Percentiles rank a stretch among this genome's conserved stretches.
These are phyloP conservation scores for Pleurotus pulmonarius DNA, from an alignment of 768 basidiomycete genomes.

Conservation along the genomic window DNA sequence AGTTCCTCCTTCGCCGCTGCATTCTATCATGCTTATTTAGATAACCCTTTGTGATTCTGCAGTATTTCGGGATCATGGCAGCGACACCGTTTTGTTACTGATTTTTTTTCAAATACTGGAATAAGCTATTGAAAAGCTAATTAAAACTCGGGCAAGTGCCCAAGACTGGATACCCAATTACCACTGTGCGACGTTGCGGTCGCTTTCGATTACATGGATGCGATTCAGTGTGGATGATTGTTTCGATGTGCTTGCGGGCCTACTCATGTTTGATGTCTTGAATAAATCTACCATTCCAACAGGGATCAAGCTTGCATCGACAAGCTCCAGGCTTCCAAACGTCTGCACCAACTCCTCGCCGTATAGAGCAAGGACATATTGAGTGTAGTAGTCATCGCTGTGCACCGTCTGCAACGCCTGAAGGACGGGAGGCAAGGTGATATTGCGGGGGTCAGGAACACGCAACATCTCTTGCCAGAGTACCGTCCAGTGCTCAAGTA, in stretches of 20 bases:
- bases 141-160: too few relatives aligned
- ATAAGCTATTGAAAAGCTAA: too few relatives aligned
- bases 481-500: conserved; percentile 19
- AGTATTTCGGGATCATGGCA: conserved; percentile 16
- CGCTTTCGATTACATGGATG: too few relatives aligned
- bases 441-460: background rate
- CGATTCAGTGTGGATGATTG: too few relatives aligned
- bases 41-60: background rate
- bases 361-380: conserved; percentile 33
- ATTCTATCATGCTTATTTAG: background rate
- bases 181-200: too few relatives aligned
- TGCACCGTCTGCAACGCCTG: conserved; percentile 7
- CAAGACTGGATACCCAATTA: too few relatives aligned
- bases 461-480: conserved; percentile 21
- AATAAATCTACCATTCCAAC: conserved; percentile 37
- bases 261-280: conserved; percentile 28
- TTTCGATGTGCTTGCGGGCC: too few relatives aligned
- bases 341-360: conserved; percentile 34
- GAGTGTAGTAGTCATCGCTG: conserved; percentile 20
- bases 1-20: background rate
- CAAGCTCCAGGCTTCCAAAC: conserved; percentile 35
- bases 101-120: background rate
- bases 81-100: conserved; percentile 13
- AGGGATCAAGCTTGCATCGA: conserved; percentile 36
- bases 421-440: conserved; percentile 14